Evolutionary conservation across 140 eudicot species (phyloP), one percentile per base, ranked within the genome.

Genomic region (Cichorium intybus): DNA sequence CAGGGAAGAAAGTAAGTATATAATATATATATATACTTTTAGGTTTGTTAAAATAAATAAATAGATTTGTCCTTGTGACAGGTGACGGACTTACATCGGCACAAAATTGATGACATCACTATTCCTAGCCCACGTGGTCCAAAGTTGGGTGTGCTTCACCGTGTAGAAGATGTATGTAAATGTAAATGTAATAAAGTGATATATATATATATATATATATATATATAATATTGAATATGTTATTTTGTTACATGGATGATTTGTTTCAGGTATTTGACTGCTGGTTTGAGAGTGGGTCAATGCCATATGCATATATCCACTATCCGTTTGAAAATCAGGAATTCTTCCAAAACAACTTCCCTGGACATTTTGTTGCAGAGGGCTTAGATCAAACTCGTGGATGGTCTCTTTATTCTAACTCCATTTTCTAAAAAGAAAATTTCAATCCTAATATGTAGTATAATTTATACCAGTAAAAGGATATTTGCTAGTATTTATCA

Each of bases 271-370:
- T 93, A 8, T 93, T 93, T 76, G 99, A 88, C 76, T 93, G 99
- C 81, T 93, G 99, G 99, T 93, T 93, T 67, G 99, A 93, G 72
- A 93, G 99, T 74, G 99, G 99, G 53, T 87, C 99, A 59, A 93
- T 93, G 99, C 99, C 99, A 29, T 93, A 85, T 69, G 99, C 99
- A 15, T 88, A 93, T 60, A 89, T 93, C 60, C 99, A 93, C 58
- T 93, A 93, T 66, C 99, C 99, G 0, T 93, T 93, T 81, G 99
- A 93, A 63, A 93, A 93, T 64, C 80, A 77, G 52, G 87, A 85
- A 41, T 77, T 77, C 5, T 85, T 93, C 11, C 81, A 85, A 57
- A 84, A 80, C 14, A 88, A 88, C 54, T 93, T 93, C 41, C 99
- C 99, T 45, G 99, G 99, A 63, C 86, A 93, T 79, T 93, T 93